These are phyloP conservation scores for Zoysia matrella DNA, from an alignment of 202 grass and related monocot genomes.

Conservation along the genomic window DNA sequence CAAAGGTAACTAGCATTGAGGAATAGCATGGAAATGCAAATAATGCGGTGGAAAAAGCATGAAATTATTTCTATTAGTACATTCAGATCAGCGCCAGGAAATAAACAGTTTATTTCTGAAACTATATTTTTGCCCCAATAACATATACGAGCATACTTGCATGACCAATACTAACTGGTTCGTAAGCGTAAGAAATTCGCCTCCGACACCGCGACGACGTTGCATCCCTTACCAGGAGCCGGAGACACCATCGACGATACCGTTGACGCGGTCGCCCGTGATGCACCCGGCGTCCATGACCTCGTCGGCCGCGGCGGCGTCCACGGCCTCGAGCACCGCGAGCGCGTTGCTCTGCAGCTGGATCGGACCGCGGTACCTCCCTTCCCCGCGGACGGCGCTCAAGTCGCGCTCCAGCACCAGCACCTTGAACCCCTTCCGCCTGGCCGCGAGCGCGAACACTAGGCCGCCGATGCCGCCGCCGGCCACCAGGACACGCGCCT, in stretches of 20 bases:
- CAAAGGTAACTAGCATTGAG: slow-evolving; percentile 20
- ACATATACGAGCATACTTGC: no score
- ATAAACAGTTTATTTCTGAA: background rate
- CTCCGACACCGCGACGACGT: background rate
- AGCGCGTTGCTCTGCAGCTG: slow-evolving; percentile 97
- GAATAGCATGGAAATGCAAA: slow-evolving; percentile 16
- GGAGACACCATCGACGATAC: slow-evolving; percentile 83
- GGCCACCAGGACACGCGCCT: slow-evolving; percentile 67
- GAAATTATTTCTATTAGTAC: background rate
- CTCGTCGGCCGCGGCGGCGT: slow-evolving; percentile 60
- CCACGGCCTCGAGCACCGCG: slow-evolving; percentile 75
- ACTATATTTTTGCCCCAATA: no score
- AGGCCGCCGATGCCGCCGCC: slow-evolving; percentile 91
- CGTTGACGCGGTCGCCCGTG: slow-evolving; percentile 88
- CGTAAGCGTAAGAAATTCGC: background rate
- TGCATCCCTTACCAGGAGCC: slow-evolving; percentile 62
- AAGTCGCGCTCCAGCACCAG: slow-evolving; percentile 80
- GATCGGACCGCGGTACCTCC: slow-evolving; percentile 88
- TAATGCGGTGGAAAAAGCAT: background rate
- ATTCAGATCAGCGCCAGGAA: background rate
- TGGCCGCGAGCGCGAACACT: slow-evolving; percentile 78
- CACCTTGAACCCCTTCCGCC: slow-evolving; percentile 85
- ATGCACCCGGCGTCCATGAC: slow-evolving; percentile 69
- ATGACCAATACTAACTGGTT: background rate
- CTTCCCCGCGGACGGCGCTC: slow-evolving; percentile 82